Conservation (phyloP, 495 filamentous ascomycete species). For the Penicillium maclennaniae region DNA sequence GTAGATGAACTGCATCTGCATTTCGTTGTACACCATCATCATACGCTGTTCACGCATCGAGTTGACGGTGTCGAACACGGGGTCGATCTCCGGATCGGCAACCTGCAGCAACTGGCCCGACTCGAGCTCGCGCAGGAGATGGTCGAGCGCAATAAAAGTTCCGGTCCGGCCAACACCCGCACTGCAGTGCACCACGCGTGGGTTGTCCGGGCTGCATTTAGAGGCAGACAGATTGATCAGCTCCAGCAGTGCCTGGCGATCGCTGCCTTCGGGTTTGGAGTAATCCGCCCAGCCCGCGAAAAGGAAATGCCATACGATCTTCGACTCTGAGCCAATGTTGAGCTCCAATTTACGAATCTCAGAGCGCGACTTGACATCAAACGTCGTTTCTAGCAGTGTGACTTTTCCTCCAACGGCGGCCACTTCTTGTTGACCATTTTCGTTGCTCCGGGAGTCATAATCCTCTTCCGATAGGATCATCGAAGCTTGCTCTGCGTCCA, state of each 20-base stretch:
- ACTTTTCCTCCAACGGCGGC: conserved; percentile 36
- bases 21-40: conserved; percentile 92
- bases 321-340: conserved; percentile 55
- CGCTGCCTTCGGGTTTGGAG: conserved; percentile 74
- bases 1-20: conserved; percentile 88
- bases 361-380: conserved; percentile 47
- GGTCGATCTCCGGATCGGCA: conserved; percentile 47
- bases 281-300: conserved; percentile 96
- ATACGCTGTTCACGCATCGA: conserved; percentile 81
- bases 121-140: conserved; percentile 77
- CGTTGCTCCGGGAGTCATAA: conserved; percentile 26
- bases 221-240: conserved; percentile 71
- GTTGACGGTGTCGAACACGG: conserved; percentile 73
- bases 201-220: conserved; percentile 66
- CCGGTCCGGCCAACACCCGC: conserved; percentile 92
- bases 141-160: conserved; percentile 93
- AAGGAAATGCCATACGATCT: conserved; percentile 81
- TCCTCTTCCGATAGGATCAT: conserved; percentile 60
- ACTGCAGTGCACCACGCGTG: conserved; percentile 88
- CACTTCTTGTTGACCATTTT: conserved; percentile 18
- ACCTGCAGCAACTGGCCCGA: conserved; percentile 59
- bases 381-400: conserved; percentile 43
- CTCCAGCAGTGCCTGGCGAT: conserved; percentile 72
- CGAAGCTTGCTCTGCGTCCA: conserved; percentile 49
- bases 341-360: conserved; percentile 55